Conservation (phyloP, 352 stramenopile genomes). For the Phytophthora nicotianae region DNA sequence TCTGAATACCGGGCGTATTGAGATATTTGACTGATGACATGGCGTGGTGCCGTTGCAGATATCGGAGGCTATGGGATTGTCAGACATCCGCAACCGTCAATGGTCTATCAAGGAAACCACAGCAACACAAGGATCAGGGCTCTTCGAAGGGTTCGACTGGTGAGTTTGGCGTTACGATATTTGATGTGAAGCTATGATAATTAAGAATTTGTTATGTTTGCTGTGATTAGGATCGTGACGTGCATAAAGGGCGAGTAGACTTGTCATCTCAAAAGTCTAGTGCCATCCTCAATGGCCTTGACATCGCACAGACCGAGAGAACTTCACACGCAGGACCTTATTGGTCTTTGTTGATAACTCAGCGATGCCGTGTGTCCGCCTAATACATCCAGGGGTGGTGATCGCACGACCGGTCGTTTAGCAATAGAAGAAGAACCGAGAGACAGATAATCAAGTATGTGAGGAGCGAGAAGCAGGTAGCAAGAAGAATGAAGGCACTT, state of each 20-base stretch:
- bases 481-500: constrained; percentile 15
- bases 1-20: not conserved
- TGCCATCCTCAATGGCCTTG: constrained; percentile 6
- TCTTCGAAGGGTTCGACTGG: constrained; percentile 99
- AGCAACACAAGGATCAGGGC: constrained; percentile 96
- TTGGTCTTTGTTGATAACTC: constrained; percentile 5
- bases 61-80: constrained; percentile 97
- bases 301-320: constrained; percentile 15
- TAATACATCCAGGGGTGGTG: constrained; percentile 10
- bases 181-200: not conserved
- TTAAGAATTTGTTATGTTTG: constrained; percentile 20
- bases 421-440: constrained; percentile 33
- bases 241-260: constrained; percentile 89
- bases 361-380: constrained; percentile 3
- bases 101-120: constrained; percentile 99
- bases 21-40: constrained; percentile 1
- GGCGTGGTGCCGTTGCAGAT: constrained; percentile 72
- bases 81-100: constrained; percentile 98
- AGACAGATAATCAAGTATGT: constrained; percentile 1
- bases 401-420: constrained; percentile 18
- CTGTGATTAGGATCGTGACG: constrained; percentile 77
- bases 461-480: constrained; percentile 9
- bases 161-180: constrained; percentile 22
- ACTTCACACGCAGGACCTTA: not conserved
- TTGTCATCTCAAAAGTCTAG: constrained; percentile 8